phyloP scores from a whole-genome alignment of 371 early-diverging fungal genomes.

The Dentiscutata heterogama region DNA sequence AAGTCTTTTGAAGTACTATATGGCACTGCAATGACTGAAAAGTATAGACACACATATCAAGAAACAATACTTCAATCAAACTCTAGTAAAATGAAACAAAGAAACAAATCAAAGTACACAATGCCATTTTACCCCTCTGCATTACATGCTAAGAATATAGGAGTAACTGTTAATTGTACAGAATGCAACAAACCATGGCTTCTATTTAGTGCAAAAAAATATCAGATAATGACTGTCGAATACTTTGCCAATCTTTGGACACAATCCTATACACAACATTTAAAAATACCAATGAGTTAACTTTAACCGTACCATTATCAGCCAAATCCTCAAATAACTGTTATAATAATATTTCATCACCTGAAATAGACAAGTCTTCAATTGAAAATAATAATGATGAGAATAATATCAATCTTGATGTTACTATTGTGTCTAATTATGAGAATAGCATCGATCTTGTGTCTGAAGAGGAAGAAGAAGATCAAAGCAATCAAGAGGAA shows the following conservation, averaged over 20 bases:
- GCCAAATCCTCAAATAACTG: too few relatives aligned
- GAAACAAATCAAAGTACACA: background rate
- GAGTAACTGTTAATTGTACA: background rate
- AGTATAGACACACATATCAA: background rate
- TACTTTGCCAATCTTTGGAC: too few relatives aligned
- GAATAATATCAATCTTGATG: too few relatives aligned
- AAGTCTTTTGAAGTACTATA: background rate
- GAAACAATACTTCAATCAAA: background rate
- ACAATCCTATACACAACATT: background rate
- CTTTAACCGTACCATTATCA: background rate
- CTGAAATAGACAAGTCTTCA: too few relatives aligned
- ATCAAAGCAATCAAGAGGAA: background rate
- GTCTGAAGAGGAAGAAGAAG: background rate
- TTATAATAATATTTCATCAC: too few relatives aligned
- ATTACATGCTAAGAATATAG: background rate
- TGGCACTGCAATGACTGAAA: background rate
- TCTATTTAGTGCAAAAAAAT: background rate
- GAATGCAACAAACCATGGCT: background rate
- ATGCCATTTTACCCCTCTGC: background rate
- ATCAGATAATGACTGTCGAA: too few relatives aligned
- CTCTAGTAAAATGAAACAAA: background rate
- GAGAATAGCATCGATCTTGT: background rate
- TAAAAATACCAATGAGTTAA: background rate
- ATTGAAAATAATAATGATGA: too few relatives aligned
- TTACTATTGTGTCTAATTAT: background rate